Evolutionary conservation across 1,139 yeast genomes (phyloP).

Genomic region (Yamadazyma mexicana): DNA sequence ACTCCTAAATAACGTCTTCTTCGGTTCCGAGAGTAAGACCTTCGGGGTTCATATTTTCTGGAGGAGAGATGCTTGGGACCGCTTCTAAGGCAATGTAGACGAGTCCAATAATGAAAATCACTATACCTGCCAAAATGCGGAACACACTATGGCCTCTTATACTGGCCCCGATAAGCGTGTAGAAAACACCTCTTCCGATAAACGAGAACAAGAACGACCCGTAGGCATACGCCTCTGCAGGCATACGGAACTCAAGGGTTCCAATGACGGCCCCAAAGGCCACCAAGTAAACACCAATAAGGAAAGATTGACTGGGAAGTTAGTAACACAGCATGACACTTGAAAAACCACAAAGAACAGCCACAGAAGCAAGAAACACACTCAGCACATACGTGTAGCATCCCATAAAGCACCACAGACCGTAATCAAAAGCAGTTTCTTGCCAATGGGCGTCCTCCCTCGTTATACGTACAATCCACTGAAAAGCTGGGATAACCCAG

Average conservation of each 20-base stretch:
- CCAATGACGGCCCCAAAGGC: constrained; percentile 58
- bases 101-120: constrained; percentile 60
- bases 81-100: constrained; percentile 64
- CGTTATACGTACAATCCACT: constrained; percentile 52
- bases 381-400: no score
- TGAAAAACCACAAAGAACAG: no score
- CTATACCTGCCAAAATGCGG: constrained; percentile 53
- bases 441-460: no score
- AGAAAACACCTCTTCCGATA: constrained; percentile 78
- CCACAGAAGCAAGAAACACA: no score
- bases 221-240: constrained; percentile 66
- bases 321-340: constrained; percentile 14
- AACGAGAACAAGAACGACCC: constrained; percentile 84
- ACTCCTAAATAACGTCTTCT: constrained; percentile 36
- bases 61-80: constrained; percentile 68
- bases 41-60: constrained; percentile 67
- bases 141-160: constrained; percentile 60
- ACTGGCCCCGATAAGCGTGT: constrained; percentile 64
- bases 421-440: no score
- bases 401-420: no score
- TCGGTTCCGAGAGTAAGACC: constrained; percentile 49
- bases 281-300: constrained; percentile 56
- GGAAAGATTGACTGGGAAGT: constrained; percentile 41
- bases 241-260: constrained; percentile 62
- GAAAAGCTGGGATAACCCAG: constrained; percentile 61